Base-by-base conservation (phyloP, 768 basidiomycete species). In the Omphalotus guepiniiformis region DNA sequence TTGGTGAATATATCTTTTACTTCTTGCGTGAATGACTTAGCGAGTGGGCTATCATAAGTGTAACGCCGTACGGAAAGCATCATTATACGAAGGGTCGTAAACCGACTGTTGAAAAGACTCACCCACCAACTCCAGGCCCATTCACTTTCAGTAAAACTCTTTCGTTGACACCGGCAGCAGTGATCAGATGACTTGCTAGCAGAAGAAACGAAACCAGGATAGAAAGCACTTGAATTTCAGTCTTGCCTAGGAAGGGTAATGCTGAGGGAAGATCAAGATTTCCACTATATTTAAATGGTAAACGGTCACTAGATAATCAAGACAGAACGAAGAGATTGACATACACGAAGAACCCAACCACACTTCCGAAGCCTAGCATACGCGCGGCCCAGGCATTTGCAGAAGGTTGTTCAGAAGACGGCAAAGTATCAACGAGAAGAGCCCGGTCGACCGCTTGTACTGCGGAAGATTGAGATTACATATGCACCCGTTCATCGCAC, bases 371-470 rank as follows among this genome's bases (percentile, higher is more conserved):
- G 1, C 89, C 90, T 37, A 88, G 68, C 91, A 96, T 94, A n/a
- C 87, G 72, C 1, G 89, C 91, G 1, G 92, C 94, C 94, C 94
- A 98, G 0, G 94, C 94, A 59, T 94, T 96, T 1, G 88, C 93
- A 7, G 77, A 70, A 5, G 93, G 82, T 62, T 98, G 94, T 21
- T 80, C 71, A 1, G 76, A 61, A 0, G 86, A 69, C 0, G 92
- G 85, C 3, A 95, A 64, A 0, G 78, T 87, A 60, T 98, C 94
- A 1, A 98, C 90, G 6, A 97, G 71, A 8, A 96, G 75, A 0
- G 93, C 90, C 39, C 94, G 87, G 62, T 96, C 92, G 16, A 92
- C 80, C 1, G 93, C 90, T 71, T 88, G 87, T 2, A 94, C 92
- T 85, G 55, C 15, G 25, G 19, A 28, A 22, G 2, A 18, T 22